Evolutionary conservation across 169 alveolate species (phyloP).

Genomic region (Plasmodium cynomolgi): DNA sequence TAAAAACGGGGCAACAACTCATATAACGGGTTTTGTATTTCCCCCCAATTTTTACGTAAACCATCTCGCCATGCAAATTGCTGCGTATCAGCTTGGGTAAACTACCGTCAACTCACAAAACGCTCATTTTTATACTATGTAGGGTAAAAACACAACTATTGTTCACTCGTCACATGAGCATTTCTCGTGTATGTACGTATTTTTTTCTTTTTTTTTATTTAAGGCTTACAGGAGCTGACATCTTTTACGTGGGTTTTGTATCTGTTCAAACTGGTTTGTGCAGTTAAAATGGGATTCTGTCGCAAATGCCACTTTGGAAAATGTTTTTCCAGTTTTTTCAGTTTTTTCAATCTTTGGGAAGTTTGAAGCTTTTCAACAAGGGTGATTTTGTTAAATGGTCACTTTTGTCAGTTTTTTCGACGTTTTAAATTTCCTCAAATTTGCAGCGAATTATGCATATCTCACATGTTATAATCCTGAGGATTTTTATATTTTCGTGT

Average conservation of each 20-base stretch:
- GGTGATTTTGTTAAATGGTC: not conserved
- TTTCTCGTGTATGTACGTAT: not conserved
- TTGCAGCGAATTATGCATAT: not conserved
- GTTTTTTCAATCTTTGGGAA: constrained; percentile 6
- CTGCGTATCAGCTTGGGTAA: not conserved
- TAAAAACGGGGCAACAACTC: not conserved
- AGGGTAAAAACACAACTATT: not conserved
- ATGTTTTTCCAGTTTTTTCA: not conserved
- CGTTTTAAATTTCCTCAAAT: not conserved
- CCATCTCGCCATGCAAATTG: not conserved
- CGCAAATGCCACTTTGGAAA: not conserved
- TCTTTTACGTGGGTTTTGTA: constrained; percentile 6
- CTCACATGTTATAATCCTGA: not conserved
- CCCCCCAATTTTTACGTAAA: not conserved
- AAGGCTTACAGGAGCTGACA: constrained; percentile 73
- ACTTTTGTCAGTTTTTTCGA: not conserved
- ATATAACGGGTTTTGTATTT: not conserved
- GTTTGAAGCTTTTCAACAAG: not conserved
- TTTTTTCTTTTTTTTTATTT: not conserved
- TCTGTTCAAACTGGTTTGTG: not conserved
- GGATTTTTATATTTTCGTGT: not conserved
- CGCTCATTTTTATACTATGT: constrained; percentile 39
- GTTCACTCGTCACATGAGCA: not conserved
- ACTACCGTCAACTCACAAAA: not conserved
- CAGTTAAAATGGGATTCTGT: not conserved